Evolutionary conservation across 169 alveolate genomes (phyloP), one percentile per base, ranked within the genome.

Genomic region (Cryptosporidium muris): DNA sequence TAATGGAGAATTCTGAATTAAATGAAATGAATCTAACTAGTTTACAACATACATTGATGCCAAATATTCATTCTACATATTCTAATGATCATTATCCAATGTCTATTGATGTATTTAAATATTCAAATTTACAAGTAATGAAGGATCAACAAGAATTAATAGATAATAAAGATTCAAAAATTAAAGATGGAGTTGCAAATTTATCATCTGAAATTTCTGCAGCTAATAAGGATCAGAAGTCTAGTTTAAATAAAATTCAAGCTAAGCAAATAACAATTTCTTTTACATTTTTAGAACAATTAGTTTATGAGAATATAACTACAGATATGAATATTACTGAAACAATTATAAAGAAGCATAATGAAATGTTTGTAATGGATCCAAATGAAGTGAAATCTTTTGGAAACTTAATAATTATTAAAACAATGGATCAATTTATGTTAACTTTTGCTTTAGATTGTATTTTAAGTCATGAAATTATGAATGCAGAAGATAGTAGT

Each of bases 21-120:
- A 60, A 60, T 60, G 38, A 60, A 34, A 14, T 34, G 25, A 60
- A 14, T 9, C 25, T 2, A 34, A 36, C 11, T 2, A n/a, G 11
- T 60, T 14, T 12, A 4, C 25, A 60, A 60, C 25, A n/a, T 60
- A 38, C 60, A 54, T 34, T 9, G n/a, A 58, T 74, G 54, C 85
- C 85, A 42, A 74, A 74, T 43, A 58, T 74, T 38, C 85, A 74
- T 34, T 74, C 85, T 56, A 74, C 85, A 12, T 74, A 74, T 74
- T 74, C 85, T 8, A 74, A 74, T 43, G 85, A 74, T n/a, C 54
- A 74, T 38, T 74, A 74, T 58, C 85, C 85, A 40, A 74, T 74
- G 85, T 74, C 85, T 9, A 74, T 74, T 3, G 68, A 74, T 49
- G 36, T 74, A 34, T 40, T 68, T 1, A 74, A 37, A 74, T 14